Evolutionary conservation across 176 grass and related monocot species (phyloP), one percentile per base, ranked within the genome.

Genomic region (Thinopyrum elongatum): DNA sequence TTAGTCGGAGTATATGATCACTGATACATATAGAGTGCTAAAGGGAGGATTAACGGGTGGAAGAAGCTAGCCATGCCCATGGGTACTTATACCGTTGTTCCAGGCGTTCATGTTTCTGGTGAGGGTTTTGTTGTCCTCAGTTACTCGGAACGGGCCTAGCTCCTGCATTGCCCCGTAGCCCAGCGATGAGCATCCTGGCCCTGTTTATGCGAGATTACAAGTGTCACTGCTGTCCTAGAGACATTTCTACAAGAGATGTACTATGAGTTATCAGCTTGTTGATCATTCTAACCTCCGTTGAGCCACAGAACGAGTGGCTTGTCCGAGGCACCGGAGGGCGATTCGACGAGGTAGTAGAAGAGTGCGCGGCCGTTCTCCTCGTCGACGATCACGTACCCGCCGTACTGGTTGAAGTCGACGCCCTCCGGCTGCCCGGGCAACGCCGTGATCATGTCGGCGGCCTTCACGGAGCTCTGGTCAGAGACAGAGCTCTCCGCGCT

Each of bases 261-360:
- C n/a, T n/a, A 22, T 22, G 49, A 22, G 19, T 58, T 0, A 58
- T 58, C 51, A 57, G 22, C 51, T 57, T 58, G 53, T 22, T 22
- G 53, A 58, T n/a, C n/a, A 6, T 58, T 61, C 33, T 89, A n/a
- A 89, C 92, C 92, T 90, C 90, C 90, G 9, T 94, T 94, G 10
- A 94, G 89, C 92, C 92, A 94, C 26, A 94, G 53, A 10, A 94
- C 34, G 10, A 94, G 87, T 53, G 92, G 92, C 28, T 93, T 93
- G 1, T 78, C 16, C 9, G 82, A 30, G 10, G 87, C 30, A 28
- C 66, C 42, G 14, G 21, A 0, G 7, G 84, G 81, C 19, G 87
- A 62, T 59, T 94, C 92, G 5, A 78, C 81, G 11, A 94, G 85
- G 82, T 94, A 94, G 81, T 92, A 94, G 84, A 92, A 92, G 46